Percentiles rank a stretch among this genome's conserved stretches.
These are phyloP conservation scores for Nemania sp. DNA, from an alignment of 2,329 filamentous ascomycete genomes.

Conservation along the genomic window DNA sequence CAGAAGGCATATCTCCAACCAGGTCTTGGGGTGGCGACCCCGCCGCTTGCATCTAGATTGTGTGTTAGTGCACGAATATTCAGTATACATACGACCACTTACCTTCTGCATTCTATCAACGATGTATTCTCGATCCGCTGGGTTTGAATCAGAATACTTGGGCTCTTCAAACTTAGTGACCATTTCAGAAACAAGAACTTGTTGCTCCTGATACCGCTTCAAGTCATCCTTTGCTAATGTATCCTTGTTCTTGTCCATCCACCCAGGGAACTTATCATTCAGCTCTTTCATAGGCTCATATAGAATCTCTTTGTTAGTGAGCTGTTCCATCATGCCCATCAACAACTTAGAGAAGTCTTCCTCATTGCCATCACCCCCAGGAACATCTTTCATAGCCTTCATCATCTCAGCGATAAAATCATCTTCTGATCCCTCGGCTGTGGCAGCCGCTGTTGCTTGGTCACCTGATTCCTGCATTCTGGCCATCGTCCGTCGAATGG, in stretches of 20 bases:
- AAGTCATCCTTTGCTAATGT: constrained; percentile 77
- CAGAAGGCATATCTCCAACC: constrained; percentile 88
- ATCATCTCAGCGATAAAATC: constrained; percentile 93
- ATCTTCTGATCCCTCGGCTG: constrained; percentile 73
- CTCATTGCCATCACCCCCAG: constrained; percentile 69
- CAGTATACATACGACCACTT: constrained; percentile 45
- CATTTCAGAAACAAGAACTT: constrained; percentile 83
- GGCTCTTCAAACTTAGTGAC: constrained; percentile 87
- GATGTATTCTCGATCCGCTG: constrained; percentile 87
- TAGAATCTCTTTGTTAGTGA: constrained; percentile 97
- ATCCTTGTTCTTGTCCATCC: constrained; percentile 82
- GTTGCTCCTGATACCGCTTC: constrained; percentile 84
- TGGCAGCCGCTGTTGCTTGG: constrained; percentile 82
- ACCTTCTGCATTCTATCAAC: constrained; percentile 99
- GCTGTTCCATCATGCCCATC: constrained; percentile 98
- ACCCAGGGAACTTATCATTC: constrained; percentile 89
- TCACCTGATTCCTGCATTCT: constrained; percentile 92
- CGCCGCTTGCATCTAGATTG: constrained; percentile 89
- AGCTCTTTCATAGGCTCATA: constrained; percentile 99
- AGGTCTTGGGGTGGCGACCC: constrained; percentile 91
- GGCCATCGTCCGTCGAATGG: constrained; percentile 93
- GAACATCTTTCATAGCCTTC: constrained; percentile 82
- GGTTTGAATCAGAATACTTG: constrained; percentile 84
- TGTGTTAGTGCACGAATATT: constrained; percentile 34
- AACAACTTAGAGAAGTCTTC: constrained; percentile 96